These are phyloP conservation scores for Starmerella asiatica DNA, from an alignment of 805 yeast species.

Conservation along the genomic window DNA sequence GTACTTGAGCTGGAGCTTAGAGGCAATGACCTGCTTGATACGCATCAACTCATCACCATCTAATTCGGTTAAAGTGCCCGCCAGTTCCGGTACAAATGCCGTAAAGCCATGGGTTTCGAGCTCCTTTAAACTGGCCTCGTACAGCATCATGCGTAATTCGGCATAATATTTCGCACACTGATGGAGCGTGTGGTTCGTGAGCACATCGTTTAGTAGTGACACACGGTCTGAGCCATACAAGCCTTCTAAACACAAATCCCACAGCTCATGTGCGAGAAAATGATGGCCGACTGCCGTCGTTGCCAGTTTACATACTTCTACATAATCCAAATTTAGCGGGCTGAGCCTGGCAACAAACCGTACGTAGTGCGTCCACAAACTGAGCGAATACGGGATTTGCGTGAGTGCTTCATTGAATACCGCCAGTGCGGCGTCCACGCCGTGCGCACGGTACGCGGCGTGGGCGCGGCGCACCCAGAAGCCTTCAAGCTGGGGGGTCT, in stretches of 20 bases:
- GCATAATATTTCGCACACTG: conserved; percentile 70
- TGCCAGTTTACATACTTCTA: conserved; percentile 35
- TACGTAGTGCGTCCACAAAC: conserved; percentile 30
- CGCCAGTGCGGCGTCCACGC: conserved; percentile 24
- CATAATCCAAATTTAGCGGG: too few species aligned
- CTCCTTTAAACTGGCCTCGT: not conserved
- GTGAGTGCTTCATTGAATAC: conserved; percentile 28
- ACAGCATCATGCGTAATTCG: conserved; percentile 22
- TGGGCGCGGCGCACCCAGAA: conserved; percentile 33
- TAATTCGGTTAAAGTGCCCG: not conserved
- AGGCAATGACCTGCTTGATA: conserved; percentile 7
- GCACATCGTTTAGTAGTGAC: conserved; percentile 33
- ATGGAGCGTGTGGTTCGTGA: conserved; percentile 35
- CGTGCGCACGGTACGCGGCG: conserved; percentile 26
- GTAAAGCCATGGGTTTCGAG: not conserved
- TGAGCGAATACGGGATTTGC: conserved; percentile 24
- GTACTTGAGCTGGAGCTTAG: conserved; percentile 12
- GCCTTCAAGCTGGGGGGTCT: conserved; percentile 30
- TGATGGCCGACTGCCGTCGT: conserved; percentile 46
- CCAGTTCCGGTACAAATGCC: conserved; percentile 1
- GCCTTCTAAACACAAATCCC: conserved; percentile 66
- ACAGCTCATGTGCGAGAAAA: conserved; percentile 62
- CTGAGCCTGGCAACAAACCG: conserved; percentile 19
- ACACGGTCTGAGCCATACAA: conserved; percentile 30
- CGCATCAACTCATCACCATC: conserved; percentile 4